These are phyloP conservation scores for Colletotrichum tamarilloi DNA, from an alignment of 2,329 filamentous ascomycete species.

Conservation along the genomic window DNA sequence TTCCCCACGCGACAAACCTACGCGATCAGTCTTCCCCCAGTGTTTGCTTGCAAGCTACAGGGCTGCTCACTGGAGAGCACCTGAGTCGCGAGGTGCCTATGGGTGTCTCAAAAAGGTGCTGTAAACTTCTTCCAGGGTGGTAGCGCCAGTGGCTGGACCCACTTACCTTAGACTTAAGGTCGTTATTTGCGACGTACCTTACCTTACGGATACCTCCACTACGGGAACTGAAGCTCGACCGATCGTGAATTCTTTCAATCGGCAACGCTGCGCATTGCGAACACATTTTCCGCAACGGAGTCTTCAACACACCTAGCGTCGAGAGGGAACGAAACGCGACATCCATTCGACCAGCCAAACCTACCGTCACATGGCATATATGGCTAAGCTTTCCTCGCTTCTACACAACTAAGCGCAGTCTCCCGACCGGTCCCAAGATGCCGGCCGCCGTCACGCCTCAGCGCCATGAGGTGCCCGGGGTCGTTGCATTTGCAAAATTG, in stretches of 20 bases:
- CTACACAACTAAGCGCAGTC: not conserved
- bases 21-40: slow-evolving; percentile 4
- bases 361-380: slow-evolving; percentile 1
- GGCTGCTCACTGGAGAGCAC: not conserved
- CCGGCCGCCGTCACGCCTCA: slow-evolving; percentile 55
- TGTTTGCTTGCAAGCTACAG: not conserved
- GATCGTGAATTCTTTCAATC: slow-evolving; percentile 11
- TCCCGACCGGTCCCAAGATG: slow-evolving; percentile 53
- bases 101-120: not conserved
- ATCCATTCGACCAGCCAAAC: too few relatives aligned
- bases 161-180: not conserved
- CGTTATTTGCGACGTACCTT: not conserved
- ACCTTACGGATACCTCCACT: not conserved
- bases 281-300: not conserved
- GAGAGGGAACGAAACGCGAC: not conserved
- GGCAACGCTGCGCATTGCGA: not conserved
- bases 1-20: slow-evolving; percentile 16
- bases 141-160: not conserved
- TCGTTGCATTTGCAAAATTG: slow-evolving; percentile 63
- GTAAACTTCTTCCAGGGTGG: not conserved
- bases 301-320: not conserved
- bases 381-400: not conserved
- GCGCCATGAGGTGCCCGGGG: slow-evolving; percentile 62
- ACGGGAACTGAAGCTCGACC: not conserved
- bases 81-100: not conserved